These are phyloP conservation scores for Yamadazyma siamensis DNA, from an alignment of 1,139 yeast genomes.

Conservation along the genomic window DNA sequence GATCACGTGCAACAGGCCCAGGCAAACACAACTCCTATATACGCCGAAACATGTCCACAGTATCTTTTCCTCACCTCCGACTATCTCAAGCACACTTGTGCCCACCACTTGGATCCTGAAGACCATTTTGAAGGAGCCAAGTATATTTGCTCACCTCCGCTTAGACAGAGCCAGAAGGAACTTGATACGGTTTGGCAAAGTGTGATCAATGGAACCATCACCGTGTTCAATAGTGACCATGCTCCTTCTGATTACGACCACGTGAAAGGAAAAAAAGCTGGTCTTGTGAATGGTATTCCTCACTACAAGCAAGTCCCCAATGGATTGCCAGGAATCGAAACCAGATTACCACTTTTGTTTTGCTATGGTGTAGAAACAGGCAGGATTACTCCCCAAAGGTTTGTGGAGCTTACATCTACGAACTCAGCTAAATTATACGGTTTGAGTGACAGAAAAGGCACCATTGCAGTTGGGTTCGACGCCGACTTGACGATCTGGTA, in stretches of 20 bases:
- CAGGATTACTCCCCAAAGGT: constrained; percentile 35
- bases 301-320: constrained; percentile 41
- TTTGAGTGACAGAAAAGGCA: constrained; percentile 31
- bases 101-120: constrained; percentile 20
- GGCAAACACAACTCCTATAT: constrained; percentile 33
- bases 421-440: constrained; percentile 46
- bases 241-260: constrained; percentile 42
- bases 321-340: constrained; percentile 46
- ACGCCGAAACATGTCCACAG: constrained; percentile 50
- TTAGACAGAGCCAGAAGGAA: constrained; percentile 33
- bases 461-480: constrained; percentile 39
- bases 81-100: constrained; percentile 23
- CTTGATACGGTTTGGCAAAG: constrained; percentile 43
- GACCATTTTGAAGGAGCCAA: constrained; percentile 43
- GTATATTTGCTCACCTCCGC: constrained; percentile 47
- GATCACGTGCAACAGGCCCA: constrained; percentile 40
- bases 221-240: constrained; percentile 45
- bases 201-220: constrained; percentile 44
- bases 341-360: constrained; percentile 40
- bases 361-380: constrained; percentile 41
- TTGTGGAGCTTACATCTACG: constrained; percentile 39
- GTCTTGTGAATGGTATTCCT: constrained; percentile 26
- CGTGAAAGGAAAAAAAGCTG: constrained; percentile 33
- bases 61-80: constrained; percentile 39
- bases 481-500: constrained; percentile 45